Evolutionary conservation across 2,329 filamentous ascomycete species (phyloP).

Genomic region (Daldinia eschscholtzii): DNA sequence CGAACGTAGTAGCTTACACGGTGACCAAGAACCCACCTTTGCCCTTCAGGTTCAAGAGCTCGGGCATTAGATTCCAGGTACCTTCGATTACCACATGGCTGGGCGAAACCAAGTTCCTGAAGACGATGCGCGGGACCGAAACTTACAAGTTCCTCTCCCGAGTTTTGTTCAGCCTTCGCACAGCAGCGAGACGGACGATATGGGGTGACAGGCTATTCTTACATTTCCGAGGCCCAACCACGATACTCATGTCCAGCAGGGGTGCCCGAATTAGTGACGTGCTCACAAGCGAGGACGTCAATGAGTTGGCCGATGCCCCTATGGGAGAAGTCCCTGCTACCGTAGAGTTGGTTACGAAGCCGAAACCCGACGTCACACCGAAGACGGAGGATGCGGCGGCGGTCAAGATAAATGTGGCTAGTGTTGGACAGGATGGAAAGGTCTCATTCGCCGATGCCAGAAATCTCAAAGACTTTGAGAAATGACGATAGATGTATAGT

Average conservation of each 20-base stretch:
- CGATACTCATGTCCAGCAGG: conserved; percentile 89
- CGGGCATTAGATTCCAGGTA: conserved; percentile 82
- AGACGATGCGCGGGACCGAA: conserved; percentile 76
- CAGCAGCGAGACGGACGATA: conserved; percentile 82
- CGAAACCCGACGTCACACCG: conserved; percentile 51
- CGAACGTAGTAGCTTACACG: conserved; percentile 91
- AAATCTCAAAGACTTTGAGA: conserved; percentile 67
- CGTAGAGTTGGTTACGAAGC: conserved; percentile 61
- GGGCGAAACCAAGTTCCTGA: conserved; percentile 79
- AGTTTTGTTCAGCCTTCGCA: conserved; percentile 77
- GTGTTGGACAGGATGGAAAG: conserved; percentile 71
- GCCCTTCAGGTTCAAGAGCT: conserved; percentile 87
- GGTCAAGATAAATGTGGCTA: conserved; percentile 67
- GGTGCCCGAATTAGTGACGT: conserved; percentile 82
- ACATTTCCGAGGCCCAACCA: conserved; percentile 87
- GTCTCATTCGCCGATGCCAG: conserved; percentile 74
- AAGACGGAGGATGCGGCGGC: conserved; percentile 54
- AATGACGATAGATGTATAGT: conserved; percentile 29
- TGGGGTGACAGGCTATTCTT: conserved; percentile 96
- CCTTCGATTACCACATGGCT: conserved; percentile 76
- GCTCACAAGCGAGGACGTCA: conserved; percentile 81
- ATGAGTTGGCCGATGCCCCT: conserved; percentile 88
- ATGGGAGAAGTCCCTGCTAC: conserved; percentile 76
- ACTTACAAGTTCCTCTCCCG: conserved; percentile 78
- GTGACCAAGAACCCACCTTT: conserved; percentile 78